phyloP scores from a whole-genome alignment of 1,284 basidiomycete species.

The Apiotrichum brassicae region DNA sequence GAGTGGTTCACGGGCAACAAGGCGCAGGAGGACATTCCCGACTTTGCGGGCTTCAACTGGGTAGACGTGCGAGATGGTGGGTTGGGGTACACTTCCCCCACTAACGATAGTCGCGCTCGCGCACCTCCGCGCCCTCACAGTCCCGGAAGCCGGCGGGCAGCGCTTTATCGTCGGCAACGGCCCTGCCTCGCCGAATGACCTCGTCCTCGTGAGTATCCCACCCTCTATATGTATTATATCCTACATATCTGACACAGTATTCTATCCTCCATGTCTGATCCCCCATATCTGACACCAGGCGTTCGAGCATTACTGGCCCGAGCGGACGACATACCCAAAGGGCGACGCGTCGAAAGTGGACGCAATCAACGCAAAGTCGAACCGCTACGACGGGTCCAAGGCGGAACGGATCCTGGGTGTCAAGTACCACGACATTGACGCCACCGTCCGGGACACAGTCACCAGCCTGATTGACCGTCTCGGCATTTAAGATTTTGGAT shows the following conservation, averaged over 20 bases:
- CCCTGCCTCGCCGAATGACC: slow-evolving; percentile 34
- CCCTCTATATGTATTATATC: no score
- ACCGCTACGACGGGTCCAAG: slow-evolving; percentile 30
- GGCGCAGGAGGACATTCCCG: slow-evolving; percentile 40
- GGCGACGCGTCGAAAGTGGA: slow-evolving; percentile 28
- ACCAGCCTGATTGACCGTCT: slow-evolving; percentile 25
- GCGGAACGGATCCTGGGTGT: slow-evolving; percentile 34
- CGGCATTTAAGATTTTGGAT: neutral
- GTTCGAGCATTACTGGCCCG: slow-evolving; percentile 30
- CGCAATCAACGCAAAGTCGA: slow-evolving; percentile 21
- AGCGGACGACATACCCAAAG: slow-evolving; percentile 29
- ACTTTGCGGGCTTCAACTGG: slow-evolving; percentile 45
- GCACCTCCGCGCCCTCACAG: slow-evolving; percentile 55
- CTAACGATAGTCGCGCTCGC: slow-evolving; percentile 51
- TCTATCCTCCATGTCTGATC: no score
- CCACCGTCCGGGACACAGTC: slow-evolving; percentile 32
- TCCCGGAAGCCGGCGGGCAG: slow-evolving; percentile 56
- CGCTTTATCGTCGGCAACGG: slow-evolving; percentile 54
- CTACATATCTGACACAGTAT: no score
- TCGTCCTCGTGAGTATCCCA: slow-evolving; percentile 24
- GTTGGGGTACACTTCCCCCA: neutral
- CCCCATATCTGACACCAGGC: slow-evolving; percentile 15
- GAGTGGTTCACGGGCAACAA: slow-evolving; percentile 45
- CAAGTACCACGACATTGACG: slow-evolving; percentile 31
- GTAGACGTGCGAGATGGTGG: slow-evolving; percentile 54